Evolutionary conservation across 2,329 filamentous ascomycete species (phyloP).

Genomic region (Colletotrichum nymphaeae): DNA sequence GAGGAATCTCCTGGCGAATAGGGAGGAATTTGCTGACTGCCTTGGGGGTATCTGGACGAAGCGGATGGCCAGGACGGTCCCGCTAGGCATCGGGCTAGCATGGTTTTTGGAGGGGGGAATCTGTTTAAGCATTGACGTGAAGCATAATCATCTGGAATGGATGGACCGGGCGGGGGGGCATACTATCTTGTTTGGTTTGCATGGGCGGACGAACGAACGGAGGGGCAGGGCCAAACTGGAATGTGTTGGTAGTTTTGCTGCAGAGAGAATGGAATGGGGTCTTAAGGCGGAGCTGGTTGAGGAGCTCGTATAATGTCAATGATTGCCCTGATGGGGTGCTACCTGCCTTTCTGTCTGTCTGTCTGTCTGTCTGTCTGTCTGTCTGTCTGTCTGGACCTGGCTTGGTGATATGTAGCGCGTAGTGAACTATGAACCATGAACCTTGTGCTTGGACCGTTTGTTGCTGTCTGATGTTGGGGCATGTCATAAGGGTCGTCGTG

Average conservation of each 20-base stretch:
- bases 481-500: background rate
- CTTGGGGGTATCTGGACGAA: background rate
- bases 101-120: background rate
- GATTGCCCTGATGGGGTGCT: too few species aligned
- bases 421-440: background rate
- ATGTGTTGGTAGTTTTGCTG: too few species aligned
- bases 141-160: slow-evolving; percentile 24
- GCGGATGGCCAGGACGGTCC: slow-evolving; percentile 1
- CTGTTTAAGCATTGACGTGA: slow-evolving; percentile 23
- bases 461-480: background rate
- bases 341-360: too few species aligned
- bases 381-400: too few species aligned
- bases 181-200: background rate
- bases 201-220: slow-evolving; percentile 6
- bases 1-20: background rate
- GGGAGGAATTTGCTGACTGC: too few species aligned
- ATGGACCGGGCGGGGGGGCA: slow-evolving; percentile 11
- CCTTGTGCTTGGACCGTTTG: background rate
- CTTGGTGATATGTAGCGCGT: too few species aligned
- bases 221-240: too few species aligned
- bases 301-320: too few species aligned
- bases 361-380: too few species aligned
- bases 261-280: too few species aligned
- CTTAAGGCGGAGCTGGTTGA: background rate
- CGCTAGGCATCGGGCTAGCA: background rate